Base-by-base conservation (phyloP, 164 flowering plant species). In the Santalum album region DNA sequence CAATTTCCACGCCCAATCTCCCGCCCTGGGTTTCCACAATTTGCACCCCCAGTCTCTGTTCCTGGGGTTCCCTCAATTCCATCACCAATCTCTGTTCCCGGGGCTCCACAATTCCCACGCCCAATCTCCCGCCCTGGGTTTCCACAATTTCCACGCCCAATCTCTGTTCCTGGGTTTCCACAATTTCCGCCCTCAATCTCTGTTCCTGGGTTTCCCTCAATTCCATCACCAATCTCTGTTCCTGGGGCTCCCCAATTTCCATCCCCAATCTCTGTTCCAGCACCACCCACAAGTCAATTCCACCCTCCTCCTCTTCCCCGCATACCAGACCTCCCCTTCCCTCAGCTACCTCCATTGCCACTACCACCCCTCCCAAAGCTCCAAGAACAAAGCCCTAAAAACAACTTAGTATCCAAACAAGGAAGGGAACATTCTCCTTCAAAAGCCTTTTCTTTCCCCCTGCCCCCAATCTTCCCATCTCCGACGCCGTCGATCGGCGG, bases 401-500 rank as follows among this genome's bases (percentile, higher is more conserved):
- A 29, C 34, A 9, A 4, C 34, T 9, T 3, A 29, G 34, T 9
- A 29, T 29, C 34, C 34, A 29, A 29, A 29, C 34, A 29, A 9
- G 34, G 9, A 29, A 9, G 34, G 9, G 34, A 9, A 4, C 6
- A 29, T 4, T 9, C 6, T 3, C 9, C 34, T 9, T 29, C 34
- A 4, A 29, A 29, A 9, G 34, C 9, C 34, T 9, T 29, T 9
- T 9, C 34, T 29, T 29, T 29, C 34, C 34, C 38, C 10, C 21
- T 36, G 12, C 55, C 58, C 22, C 19, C 21, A 5, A 20, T 18
- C 25, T 20, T 55, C 36, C 55, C 62, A 20, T 21, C 59, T 12
- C n/a, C 59, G 21, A 5, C 45, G 4, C 55, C 60, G 12, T 49
- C 53, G 5, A 25, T 24, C 42, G 16, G 42, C 12, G 42, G 42